Evolutionary conservation across 2,329 filamentous ascomycete genomes (phyloP), one percentile per base, ranked within the genome.

Genomic region (Sporothrix pseudoabietina): DNA sequence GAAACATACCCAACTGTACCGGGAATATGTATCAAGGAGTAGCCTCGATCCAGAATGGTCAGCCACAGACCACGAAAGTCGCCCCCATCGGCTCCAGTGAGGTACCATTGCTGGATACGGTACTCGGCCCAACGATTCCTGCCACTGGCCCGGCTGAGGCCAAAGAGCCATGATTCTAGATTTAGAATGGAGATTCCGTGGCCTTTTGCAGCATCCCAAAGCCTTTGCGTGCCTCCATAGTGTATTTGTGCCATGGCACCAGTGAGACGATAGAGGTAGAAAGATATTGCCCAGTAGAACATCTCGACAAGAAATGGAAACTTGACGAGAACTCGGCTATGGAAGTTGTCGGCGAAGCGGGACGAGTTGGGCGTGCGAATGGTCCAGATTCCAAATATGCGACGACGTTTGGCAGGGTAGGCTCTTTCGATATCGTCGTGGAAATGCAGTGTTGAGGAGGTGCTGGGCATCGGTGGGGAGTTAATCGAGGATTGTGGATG

Each of bases 221-320:
- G 81, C 19, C 80, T 77, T 54, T 79, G 80, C 52, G 84, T 83
- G 61, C 85, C 84, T 49, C 86, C 85, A 73, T 87, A 88, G 72
- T 87, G 81, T 66, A 80, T 79, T 73, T 86, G 83, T 1, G 87
- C 85, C 7, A 85, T 71, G 19, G 85, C 81, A 19, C 87, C 85
- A 8, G 88, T 90, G 79, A 89, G 82, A 52, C 86, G 84, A 81
- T 92, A 92, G 78, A 90, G 89, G 63, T 86, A 83, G 76, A 90
- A 87, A 78, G 89, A 91, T 77, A 92, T 84, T 59, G 86, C 84
- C 90, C 90, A 92, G 82, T 92, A 92, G 79, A 92, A 91, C 89
- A 92, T 92, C 80, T 92, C 90, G 68, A 92, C 85, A 72, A 92
- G 80, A 78, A 92, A 92, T 4, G 90, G 90, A 76, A 89, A 90